phyloP scores from a whole-genome alignment of 2,329 filamentous ascomycete species.

The Ophiostoma sp. region DNA sequence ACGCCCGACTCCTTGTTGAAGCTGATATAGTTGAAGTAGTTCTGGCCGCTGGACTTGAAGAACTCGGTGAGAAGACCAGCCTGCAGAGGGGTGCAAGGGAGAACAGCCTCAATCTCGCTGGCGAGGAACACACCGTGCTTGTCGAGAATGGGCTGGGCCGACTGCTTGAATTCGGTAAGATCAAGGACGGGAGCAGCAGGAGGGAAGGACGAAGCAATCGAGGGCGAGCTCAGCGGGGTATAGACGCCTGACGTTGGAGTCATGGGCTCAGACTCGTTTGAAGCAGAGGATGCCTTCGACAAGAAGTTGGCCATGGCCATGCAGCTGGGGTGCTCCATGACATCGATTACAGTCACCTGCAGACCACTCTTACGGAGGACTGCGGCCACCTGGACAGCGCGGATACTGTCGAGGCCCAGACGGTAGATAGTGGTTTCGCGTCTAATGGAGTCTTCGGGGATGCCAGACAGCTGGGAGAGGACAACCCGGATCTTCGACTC shows the following conservation, averaged over 20 bases:
- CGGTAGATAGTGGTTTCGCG: slow-evolving; percentile 71
- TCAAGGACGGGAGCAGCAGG: slow-evolving; percentile 32
- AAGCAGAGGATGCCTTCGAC: slow-evolving; percentile 6
- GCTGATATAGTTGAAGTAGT: slow-evolving; percentile 72
- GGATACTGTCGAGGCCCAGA: slow-evolving; percentile 89
- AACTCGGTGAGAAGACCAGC: slow-evolving; percentile 74
- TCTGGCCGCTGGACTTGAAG: slow-evolving; percentile 56
- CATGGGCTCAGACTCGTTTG: slow-evolving; percentile 9
- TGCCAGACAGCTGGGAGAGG: slow-evolving; percentile 54
- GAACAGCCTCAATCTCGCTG: slow-evolving; percentile 49
- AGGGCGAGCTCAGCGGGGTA: background rate
- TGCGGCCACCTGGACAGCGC: slow-evolving; percentile 70
- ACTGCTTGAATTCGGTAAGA: slow-evolving; percentile 36
- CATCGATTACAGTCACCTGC: slow-evolving; percentile 61
- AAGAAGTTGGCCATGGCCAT: slow-evolving; percentile 17
- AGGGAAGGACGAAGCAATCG: background rate
- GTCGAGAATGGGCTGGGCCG: slow-evolving; percentile 32
- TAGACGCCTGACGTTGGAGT: slow-evolving; percentile 15
- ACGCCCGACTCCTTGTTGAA: slow-evolving; percentile 45
- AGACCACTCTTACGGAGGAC: slow-evolving; percentile 57
- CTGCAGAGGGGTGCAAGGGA: slow-evolving; percentile 77
- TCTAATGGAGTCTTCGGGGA: slow-evolving; percentile 46
- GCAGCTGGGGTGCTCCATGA: slow-evolving; percentile 59
- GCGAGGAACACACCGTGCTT: slow-evolving; percentile 16
- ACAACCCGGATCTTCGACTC: slow-evolving; percentile 52